These are phyloP conservation scores for Hortaea sp. DNA, from an alignment of 2,329 filamentous ascomycete species.

Conservation along the genomic window DNA sequence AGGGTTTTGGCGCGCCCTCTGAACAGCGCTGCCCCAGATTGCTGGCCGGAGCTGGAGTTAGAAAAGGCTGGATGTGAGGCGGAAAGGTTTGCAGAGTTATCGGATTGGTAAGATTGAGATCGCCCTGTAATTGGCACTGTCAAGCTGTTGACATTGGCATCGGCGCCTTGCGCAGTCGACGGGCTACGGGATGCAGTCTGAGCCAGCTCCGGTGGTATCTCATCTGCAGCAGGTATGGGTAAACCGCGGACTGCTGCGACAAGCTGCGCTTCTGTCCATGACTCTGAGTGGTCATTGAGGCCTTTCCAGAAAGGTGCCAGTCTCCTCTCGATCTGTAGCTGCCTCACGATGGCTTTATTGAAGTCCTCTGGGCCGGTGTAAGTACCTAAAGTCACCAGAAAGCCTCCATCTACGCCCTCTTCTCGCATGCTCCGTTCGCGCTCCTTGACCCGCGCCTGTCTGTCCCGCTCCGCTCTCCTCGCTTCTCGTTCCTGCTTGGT, in stretches of 20 bases:
- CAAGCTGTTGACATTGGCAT: slow-evolving; percentile 57
- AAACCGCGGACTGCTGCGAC: slow-evolving; percentile 79
- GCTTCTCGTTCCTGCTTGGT: slow-evolving; percentile 88
- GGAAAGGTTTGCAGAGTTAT: slow-evolving; percentile 49
- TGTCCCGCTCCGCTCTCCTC: slow-evolving; percentile 72
- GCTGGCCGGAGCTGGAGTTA: slow-evolving; percentile 36
- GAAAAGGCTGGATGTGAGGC: slow-evolving; percentile 55
- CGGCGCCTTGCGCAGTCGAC: slow-evolving; percentile 41
- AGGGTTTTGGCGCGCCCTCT: slow-evolving; percentile 82
- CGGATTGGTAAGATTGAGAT: slow-evolving; percentile 70
- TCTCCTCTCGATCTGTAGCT: slow-evolving; percentile 89
- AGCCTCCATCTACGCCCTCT: slow-evolving; percentile 90
- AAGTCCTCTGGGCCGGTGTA: slow-evolving; percentile 92
- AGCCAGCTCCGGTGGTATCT: slow-evolving; percentile 62
- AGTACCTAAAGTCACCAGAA: slow-evolving; percentile 83
- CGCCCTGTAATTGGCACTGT: slow-evolving; percentile 70
- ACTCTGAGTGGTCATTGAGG: slow-evolving; percentile 75
- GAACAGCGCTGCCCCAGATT: slow-evolving; percentile 47
- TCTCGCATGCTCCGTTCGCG: slow-evolving; percentile 82
- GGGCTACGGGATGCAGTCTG: slow-evolving; percentile 26
- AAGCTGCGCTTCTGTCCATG: slow-evolving; percentile 93
- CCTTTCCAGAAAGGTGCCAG: slow-evolving; percentile 94
- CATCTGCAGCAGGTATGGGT: slow-evolving; percentile 72
- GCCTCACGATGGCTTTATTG: slow-evolving; percentile 76
- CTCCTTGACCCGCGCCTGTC: slow-evolving; percentile 64